Evolutionary conservation across 345 rosid genomes (phyloP), one percentile per base, ranked within the genome.

Genomic region (Camelina laxa): DNA sequence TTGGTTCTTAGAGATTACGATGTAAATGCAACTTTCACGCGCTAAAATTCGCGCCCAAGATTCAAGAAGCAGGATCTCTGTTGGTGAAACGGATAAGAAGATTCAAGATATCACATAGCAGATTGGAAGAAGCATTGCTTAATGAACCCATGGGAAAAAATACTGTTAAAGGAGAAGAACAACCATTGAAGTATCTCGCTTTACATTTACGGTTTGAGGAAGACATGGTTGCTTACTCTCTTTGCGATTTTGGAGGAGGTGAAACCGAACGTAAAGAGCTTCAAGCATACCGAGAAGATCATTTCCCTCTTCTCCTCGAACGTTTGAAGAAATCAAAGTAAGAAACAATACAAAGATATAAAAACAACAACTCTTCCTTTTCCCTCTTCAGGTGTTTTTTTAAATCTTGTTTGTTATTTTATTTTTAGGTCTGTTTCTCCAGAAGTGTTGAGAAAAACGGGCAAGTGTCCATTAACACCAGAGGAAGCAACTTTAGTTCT

Each of bases 1-100:
- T 50, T 50, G 13, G 53, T 44, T 48, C 49, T 11, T 30, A 91
- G 99, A 88, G 80, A 73, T 69, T 95, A 66, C 83, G 99, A 62
- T 91, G 99, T 78, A 95, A 95, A 79, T 95, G 99, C 78, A 91
- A 91, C 88, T 91, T 95, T 67, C 97, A 91, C 70, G 95, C 93
- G 5, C 54, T 91, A 72, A 90, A 85, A 73, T 95, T 95, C 44
- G 84, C 72, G 44, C 91, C 91, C 2, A 87, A 89, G 79, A 91
- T 91, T 62, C 93, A 85, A 84, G 74, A 85, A 80, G 83, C 72
- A 1, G 96, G 89, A 75, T 83, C 97, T 7, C 15, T 89, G 51
- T 65, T 95, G 66, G 78, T 90, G 53, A 87, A 78, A 79, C 87
- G 97, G 81, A 88, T 91, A 77, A 87, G 95, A 73, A 86, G 79